Base-by-base conservation (phyloP, 2,329 filamentous ascomycete genomes). In the Colletotrichum phormii region DNA sequence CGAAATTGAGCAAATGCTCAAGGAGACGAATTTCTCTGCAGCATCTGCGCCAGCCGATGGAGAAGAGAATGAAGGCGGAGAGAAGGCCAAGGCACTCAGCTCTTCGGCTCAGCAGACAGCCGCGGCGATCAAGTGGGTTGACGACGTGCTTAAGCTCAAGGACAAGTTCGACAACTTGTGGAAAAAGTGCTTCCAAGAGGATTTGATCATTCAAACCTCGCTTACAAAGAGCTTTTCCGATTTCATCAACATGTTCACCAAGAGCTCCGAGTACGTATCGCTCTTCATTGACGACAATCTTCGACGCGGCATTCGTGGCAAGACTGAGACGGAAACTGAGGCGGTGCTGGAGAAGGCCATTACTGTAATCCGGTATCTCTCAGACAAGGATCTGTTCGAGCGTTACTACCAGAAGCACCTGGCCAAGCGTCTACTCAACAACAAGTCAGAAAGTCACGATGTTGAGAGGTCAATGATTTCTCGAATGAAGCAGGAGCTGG, bases 321-420 rank as follows among this genome's bases (percentile, higher is more conserved):
- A 97, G 86, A 96, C 94, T 0, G 97, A 98, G 77, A 88, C 88
- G 33, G 96, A 98, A 79, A 90, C 98, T 15, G 96, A 98, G 77
- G 82, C 85, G 8, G 90, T 97, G 1, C 86, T 98, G 53, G 95
- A 98, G 72, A 97, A 97, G 80, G 95, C 95, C 13, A 97, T 98
- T 73, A 91, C 93, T 0, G 86, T 99, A 7, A 89, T 99, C 64
- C 92, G 95, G 58, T 98, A 97, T 77, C 89, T 99, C 49, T 90
- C 92, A 67, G 96, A 98, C 79, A 97, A 96, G 83, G 97, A 99
- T 80, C 88, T 97, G 76, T 98, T 99, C 78, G 96, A 99, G 84
- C 91, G 94, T 5, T 99, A 99, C 82, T 98, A 99, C 86, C 98
- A 98, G 86, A 97, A 97, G 81, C 97, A 99, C 83, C 88, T 99